Evolutionary conservation across 2,329 filamentous ascomycete genomes (phyloP), one percentile per base, ranked within the genome.

Genomic region (Phyllosticta citrichinensis): DNA sequence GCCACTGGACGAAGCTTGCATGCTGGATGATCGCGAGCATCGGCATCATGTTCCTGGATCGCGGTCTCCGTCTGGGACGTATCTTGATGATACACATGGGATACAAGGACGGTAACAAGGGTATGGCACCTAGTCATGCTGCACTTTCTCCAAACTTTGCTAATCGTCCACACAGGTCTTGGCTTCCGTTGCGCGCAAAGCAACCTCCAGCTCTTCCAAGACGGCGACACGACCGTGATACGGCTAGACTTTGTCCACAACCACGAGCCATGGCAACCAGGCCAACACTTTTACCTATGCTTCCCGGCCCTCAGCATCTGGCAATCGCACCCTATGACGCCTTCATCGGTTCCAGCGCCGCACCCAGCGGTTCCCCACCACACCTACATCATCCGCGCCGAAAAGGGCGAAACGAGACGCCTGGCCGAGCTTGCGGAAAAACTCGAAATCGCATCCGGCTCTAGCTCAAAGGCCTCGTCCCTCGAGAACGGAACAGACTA

Each of bases 311-410:
- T 83, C 33, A 86, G 80, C 66, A 80, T 89, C 66, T 89, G 86
- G 85, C 86, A 90, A 71, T 84, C 84, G 0, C 87, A 90, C 66
- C 87, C 87, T 0, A 87, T 89, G 68, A 89, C 86, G 0, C 83
- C 85, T 0, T 75, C 85, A 9, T 84, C 80, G 59, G 69, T 81
- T 0, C 84, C 58, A 72, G 77, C 0, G 4, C 82, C 81, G 4
- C 61, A 62, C 12, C 61, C 61, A 1, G 61, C 61, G 1, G 5
- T 68, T 66, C 9, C 68, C 68, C 58, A 70, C 19, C 71, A 73
- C 60, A 69, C 67, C 1, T 73, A 73, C 64, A 68, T 73, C 24
- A 72, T 73, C 66, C 71, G 71, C 52, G 68, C 70, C 12, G 69
- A 68, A 52, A 68, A 67, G 47, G 71, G 71, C 10, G 70, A 73